Evolutionary conservation across 495 filamentous ascomycete genomes (phyloP).

Genomic region (Haplographium delicatum): DNA sequence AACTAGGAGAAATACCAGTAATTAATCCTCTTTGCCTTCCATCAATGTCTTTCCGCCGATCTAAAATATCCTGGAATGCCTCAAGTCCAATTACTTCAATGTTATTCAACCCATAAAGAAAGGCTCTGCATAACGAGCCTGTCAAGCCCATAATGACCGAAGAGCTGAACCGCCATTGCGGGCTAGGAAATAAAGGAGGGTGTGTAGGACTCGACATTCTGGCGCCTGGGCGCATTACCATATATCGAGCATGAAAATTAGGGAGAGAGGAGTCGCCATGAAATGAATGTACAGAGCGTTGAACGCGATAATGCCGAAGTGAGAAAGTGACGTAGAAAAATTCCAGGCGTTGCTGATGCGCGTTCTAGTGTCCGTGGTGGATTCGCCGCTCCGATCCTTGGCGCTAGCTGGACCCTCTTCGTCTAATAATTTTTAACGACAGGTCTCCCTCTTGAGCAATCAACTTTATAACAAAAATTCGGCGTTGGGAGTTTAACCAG

Average conservation of each 20-base stretch:
- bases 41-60: conserved; percentile 63
- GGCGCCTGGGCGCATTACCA: conserved; percentile 13
- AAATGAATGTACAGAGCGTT: conserved; percentile 8
- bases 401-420: background rate
- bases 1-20: conserved; percentile 55
- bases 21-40: conserved; percentile 71
- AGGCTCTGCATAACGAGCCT: conserved; percentile 34
- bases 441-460: background rate
- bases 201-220: conserved; percentile 15
- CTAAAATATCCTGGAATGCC: conserved; percentile 68
- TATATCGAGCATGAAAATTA: conserved; percentile 9
- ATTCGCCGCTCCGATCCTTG: too few relatives aligned
- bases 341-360: too few relatives aligned
- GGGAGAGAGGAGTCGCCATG: conserved; percentile 2
- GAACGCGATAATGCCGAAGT: background rate
- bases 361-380: too few relatives aligned
- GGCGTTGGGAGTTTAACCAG: too few relatives aligned
- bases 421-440: background rate
- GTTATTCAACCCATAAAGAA: conserved; percentile 45
- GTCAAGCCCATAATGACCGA: conserved; percentile 49
- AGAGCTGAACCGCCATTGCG: conserved; percentile 49
- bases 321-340: conserved; percentile 5
- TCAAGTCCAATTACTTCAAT: conserved; percentile 67
- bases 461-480: too few relatives aligned
- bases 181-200: conserved; percentile 33